phyloP scores from a whole-genome alignment of 1,139 yeast genomes.

The Blastobotrys indianensis region DNA sequence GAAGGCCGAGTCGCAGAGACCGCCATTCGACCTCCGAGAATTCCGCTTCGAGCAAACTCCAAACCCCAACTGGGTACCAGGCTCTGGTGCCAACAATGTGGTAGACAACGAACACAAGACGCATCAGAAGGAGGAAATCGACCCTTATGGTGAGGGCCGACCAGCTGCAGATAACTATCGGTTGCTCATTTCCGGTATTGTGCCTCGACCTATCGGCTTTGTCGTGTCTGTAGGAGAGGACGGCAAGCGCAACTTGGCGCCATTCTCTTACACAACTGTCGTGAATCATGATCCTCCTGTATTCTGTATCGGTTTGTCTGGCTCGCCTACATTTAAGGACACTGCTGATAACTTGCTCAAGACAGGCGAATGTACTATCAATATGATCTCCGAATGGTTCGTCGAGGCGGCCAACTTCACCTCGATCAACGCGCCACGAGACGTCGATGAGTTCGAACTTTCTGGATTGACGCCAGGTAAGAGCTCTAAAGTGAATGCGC shows the following conservation, averaged over 20 bases:
- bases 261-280: slow-evolving; percentile 51
- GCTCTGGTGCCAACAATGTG: slow-evolving; percentile 41
- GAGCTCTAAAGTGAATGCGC: slow-evolving; percentile 45
- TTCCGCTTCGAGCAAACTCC: slow-evolving; percentile 24
- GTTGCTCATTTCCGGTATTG: slow-evolving; percentile 44
- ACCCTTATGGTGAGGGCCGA: slow-evolving; percentile 45
- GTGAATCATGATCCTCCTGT: slow-evolving; percentile 55
- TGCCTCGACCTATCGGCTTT: slow-evolving; percentile 58
- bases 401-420: slow-evolving; percentile 56
- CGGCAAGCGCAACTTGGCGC: slow-evolving; percentile 50
- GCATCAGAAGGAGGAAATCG: slow-evolving; percentile 43
- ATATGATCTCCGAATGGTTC: slow-evolving; percentile 58
- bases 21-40: slow-evolving; percentile 22
- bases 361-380: slow-evolving; percentile 52
- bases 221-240: slow-evolving; percentile 42
- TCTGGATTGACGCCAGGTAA: slow-evolving; percentile 48
- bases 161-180: slow-evolving; percentile 44
- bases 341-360: slow-evolving; percentile 45
- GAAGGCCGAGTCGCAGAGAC: slow-evolving; percentile 16
- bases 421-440: slow-evolving; percentile 45
- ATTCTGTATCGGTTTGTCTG: slow-evolving; percentile 46
- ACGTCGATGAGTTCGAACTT: slow-evolving; percentile 50
- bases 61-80: slow-evolving; percentile 43
- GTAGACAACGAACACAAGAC: slow-evolving; percentile 32
- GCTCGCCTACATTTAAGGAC: slow-evolving; percentile 42